Conservation (phyloP, 192 early-diverging fungal species). For the Umbelopsis ramanniana region DNA sequence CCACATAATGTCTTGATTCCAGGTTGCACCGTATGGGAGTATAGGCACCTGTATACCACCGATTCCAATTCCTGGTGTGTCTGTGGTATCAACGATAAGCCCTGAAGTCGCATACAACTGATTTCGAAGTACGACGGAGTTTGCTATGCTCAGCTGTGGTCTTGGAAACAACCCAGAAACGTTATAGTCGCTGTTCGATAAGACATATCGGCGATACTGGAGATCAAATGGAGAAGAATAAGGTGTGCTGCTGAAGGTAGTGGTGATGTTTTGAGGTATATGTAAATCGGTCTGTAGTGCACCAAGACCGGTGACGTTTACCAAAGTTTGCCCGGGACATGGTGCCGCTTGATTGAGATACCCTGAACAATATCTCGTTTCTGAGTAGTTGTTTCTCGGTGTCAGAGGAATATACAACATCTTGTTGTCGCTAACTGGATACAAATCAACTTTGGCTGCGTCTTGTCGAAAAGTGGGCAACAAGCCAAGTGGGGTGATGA, state of each 20-base stretch:
- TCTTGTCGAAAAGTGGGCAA: neutral
- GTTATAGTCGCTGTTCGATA: neutral
- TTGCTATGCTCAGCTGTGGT: neutral
- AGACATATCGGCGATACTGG: neutral
- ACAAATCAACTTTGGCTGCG: neutral
- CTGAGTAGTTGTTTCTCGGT: neutral
- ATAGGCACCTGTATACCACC: neutral
- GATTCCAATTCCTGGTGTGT: slow-evolving; percentile 6
- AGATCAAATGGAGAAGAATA: neutral
- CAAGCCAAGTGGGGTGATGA: slow-evolving; percentile 1
- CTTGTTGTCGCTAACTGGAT: neutral
- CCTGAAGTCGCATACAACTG: neutral
- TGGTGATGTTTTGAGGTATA: slow-evolving; percentile 8
- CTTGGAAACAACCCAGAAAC: neutral
- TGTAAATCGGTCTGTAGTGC: neutral
- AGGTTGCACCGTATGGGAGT: slow-evolving; percentile 13
- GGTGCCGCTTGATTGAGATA: neutral
- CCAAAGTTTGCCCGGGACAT: slow-evolving; percentile 1
- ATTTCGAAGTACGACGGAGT: neutral
- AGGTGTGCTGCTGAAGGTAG: neutral
- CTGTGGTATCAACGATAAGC: slow-evolving; percentile 1
- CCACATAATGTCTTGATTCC: slow-evolving; percentile 6
- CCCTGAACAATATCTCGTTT: neutral
- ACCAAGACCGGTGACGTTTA: neutral
- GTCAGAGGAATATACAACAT: neutral